Conservation (phyloP, 208 protist genomes). For the Angomonas ambiguus region DNA sequence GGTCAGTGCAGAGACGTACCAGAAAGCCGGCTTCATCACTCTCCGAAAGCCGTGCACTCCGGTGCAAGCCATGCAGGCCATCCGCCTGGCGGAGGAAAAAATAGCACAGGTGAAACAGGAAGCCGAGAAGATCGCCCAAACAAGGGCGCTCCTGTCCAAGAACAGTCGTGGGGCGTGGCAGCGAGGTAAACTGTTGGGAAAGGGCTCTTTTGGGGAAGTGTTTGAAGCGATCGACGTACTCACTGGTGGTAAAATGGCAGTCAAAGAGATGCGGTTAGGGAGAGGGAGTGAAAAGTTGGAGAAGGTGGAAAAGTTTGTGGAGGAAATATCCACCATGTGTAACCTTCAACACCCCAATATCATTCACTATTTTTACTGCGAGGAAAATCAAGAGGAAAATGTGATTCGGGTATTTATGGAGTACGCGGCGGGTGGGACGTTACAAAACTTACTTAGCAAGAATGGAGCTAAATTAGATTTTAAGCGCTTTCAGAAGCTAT, state of each 20-base stretch:
- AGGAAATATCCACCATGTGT: slow-evolving; percentile 87
- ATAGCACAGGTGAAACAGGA: slow-evolving; percentile 70
- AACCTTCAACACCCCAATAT: slow-evolving; percentile 91
- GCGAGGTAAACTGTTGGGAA: slow-evolving; percentile 71
- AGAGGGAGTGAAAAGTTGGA: slow-evolving; percentile 32
- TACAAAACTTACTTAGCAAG: slow-evolving; percentile 55
- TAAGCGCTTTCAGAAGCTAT: slow-evolving; percentile 55
- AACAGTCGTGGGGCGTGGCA: slow-evolving; percentile 82
- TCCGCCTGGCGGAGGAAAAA: slow-evolving; percentile 74
- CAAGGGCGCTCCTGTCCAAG: slow-evolving; percentile 72
- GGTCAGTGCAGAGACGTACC: slow-evolving; percentile 54
- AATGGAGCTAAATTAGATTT: slow-evolving; percentile 54
- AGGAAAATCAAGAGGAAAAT: slow-evolving; percentile 57
- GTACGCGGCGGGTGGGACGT: slow-evolving; percentile 76
- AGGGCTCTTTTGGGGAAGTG: slow-evolving; percentile 80
- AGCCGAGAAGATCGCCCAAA: slow-evolving; percentile 60
- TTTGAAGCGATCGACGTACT: slow-evolving; percentile 81
- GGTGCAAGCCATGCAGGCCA: slow-evolving; percentile 64
- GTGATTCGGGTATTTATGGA: slow-evolving; percentile 90
- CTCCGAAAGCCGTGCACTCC: slow-evolving; percentile 83
- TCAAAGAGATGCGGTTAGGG: slow-evolving; percentile 79
- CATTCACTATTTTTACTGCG: slow-evolving; percentile 93
- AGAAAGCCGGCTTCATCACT: slow-evolving; percentile 76
- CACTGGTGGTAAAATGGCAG: slow-evolving; percentile 86
- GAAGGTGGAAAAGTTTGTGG: slow-evolving; percentile 73